Evolutionary conservation across 495 filamentous ascomycete species (phyloP), one percentile per base, ranked within the genome.

Genomic region (Penicillium chermesinum): DNA sequence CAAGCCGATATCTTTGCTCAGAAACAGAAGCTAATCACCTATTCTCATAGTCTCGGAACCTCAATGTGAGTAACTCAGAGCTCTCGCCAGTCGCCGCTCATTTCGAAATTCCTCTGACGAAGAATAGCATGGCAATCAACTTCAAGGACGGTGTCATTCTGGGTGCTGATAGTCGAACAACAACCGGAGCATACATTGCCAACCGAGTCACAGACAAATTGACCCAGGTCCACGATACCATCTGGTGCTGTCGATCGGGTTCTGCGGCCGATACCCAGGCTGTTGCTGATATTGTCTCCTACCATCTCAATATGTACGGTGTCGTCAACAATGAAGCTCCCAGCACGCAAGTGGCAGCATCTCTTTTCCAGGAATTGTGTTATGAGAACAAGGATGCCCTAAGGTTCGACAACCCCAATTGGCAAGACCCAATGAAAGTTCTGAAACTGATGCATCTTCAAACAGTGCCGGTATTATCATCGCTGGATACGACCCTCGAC

Each of bases 161-260:
- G 22, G 88, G 91, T 45, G 93, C 93, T 55, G 93, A 98, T 68
- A 95, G 89, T 58, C 84, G 93, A 74, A 98, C 93, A 58, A 97
- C 93, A n/a, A 97, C 93, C 46, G 93, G 93, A 61, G 84, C 93
- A 53, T 97, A 95, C 79, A 97, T 98, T 64, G 94, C 93, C 59
- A 98, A 98, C 69, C 85, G 93, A 73, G 94, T 98, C 41, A 97
- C 93, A 48, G 93, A 98, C 76, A 98, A 98, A 78, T 83, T 98
- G 63, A 98, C 94, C 54, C 88, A 91, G 71, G 91, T 98, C 35
- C 87, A 95, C 70, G 93, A 97, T 69, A 97, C 91, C 40, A 96
- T 98, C 67, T 98, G 93, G 93, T 98, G 93, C 78, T 98, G 93
- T 73, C 85, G 85, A 54, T 96, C 94, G 43, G 93, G 93, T 21